A percentile compares a stretch with the other conserved stretches of the same genome.
phyloP scores from a whole-genome alignment of 2,329 filamentous ascomycete genomes.

The Periconia sp. region DNA sequence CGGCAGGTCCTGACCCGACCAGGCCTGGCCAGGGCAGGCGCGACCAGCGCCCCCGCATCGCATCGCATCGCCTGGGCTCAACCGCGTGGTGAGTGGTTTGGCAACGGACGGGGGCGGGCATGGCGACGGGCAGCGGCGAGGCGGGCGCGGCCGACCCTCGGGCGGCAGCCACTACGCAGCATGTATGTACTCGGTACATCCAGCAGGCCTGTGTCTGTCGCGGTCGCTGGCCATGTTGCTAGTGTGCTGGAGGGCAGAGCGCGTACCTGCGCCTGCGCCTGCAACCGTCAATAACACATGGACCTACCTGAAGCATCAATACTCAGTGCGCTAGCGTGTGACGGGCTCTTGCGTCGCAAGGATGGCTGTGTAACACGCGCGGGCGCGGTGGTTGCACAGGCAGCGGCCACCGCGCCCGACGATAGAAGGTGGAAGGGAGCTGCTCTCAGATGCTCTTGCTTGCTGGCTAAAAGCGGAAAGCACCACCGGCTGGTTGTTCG shows the following conservation, averaged over 20 bases:
- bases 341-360: conserved; percentile 11
- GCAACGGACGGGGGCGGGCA: too few relatives aligned
- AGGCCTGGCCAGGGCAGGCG: too few relatives aligned
- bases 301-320: conserved; percentile 20
- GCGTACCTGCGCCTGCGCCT: conserved; percentile 33
- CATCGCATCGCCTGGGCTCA: too few relatives aligned
- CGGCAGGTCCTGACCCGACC: conserved; percentile 4
- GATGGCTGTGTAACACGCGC: conserved; percentile 17
- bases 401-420: neutral
- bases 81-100: too few relatives aligned
- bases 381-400: conserved; percentile 5
- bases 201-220: too few relatives aligned
- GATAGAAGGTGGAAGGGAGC: neutral
- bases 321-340: conserved; percentile 17
- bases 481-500: conserved; percentile 10
- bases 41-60: too few relatives aligned
- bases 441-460: neutral
- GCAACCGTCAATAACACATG: conserved; percentile 4
- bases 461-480: conserved; percentile 27
- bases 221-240: too few relatives aligned
- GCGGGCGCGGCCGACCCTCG: too few relatives aligned
- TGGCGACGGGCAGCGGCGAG: too few relatives aligned
- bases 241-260: too few relatives aligned
- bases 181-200: too few relatives aligned
- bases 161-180: too few relatives aligned